Evolutionary conservation across 2,329 filamentous ascomycete genomes (phyloP).

Genomic region (Microsporum audouinii): DNA sequence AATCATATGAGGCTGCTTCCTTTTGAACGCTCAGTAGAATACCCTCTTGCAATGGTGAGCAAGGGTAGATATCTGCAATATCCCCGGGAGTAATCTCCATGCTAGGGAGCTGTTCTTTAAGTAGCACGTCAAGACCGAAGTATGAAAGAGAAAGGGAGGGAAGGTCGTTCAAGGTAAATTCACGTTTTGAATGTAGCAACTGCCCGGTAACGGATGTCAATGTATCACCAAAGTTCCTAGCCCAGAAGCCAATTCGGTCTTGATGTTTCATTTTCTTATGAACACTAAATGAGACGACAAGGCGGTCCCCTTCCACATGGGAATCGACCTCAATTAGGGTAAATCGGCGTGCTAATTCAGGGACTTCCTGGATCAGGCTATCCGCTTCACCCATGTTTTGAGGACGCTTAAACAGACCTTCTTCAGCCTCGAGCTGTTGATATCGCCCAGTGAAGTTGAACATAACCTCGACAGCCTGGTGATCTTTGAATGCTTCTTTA

Average conservation of each 20-base stretch:
- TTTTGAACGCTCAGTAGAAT: constrained; percentile 20
- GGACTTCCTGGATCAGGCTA: constrained; percentile 31
- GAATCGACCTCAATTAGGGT: constrained; percentile 44
- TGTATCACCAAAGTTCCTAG: constrained; percentile 27
- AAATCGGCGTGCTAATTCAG: constrained; percentile 29
- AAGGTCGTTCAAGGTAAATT: constrained; percentile 34
- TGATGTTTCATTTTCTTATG: constrained; percentile 41
- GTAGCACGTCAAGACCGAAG: constrained; percentile 27
- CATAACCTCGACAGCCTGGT: constrained; percentile 32
- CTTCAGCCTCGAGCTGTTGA: constrained; percentile 36
- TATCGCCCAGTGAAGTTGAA: constrained; percentile 32
- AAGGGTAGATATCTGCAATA: constrained; percentile 26
- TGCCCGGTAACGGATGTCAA: constrained; percentile 21
- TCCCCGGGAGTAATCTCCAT: constrained; percentile 22
- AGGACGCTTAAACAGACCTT: constrained; percentile 35
- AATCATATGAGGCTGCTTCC: constrained; percentile 6
- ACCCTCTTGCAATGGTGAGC: constrained; percentile 20
- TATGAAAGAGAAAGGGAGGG: constrained; percentile 35
- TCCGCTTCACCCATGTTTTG: constrained; percentile 36
- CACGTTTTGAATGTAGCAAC: constrained; percentile 17
- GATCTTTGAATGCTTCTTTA: constrained; percentile 23
- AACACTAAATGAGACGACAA: constrained; percentile 42
- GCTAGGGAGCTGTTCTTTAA: constrained; percentile 25
- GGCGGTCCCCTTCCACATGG: constrained; percentile 35
- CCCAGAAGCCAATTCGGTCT: constrained; percentile 34